phyloP scores from a whole-genome alignment of 192 early-diverging fungal genomes.

The Phlyctochytrium bullatum region DNA sequence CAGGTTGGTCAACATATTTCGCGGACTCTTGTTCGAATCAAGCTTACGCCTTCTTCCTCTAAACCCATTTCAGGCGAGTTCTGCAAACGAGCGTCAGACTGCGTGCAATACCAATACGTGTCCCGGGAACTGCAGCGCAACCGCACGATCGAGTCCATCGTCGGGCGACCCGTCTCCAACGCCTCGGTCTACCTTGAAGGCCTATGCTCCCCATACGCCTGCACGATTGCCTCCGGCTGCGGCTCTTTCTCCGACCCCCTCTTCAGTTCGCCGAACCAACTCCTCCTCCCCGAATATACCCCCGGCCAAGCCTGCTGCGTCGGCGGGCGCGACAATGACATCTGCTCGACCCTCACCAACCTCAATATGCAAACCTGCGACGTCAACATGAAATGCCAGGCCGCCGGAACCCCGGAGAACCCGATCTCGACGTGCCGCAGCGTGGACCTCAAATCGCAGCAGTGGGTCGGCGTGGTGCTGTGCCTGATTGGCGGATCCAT shows the following conservation, averaged over 20 bases:
- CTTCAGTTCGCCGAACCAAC: slow-evolving; percentile 20
- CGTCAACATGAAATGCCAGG: neutral
- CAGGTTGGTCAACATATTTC: neutral
- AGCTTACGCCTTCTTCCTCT: neutral
- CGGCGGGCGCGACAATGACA: slow-evolving; percentile 7
- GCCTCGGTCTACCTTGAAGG: slow-evolving; percentile 6
- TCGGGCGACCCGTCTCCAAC: neutral
- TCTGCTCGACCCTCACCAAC: slow-evolving; percentile 11
- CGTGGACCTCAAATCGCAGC: slow-evolving; percentile 9
- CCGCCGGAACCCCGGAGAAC: neutral
- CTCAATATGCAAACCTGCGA: slow-evolving; percentile 9
- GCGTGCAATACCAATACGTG: slow-evolving; percentile 24
- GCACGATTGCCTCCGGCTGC: slow-evolving; percentile 25
- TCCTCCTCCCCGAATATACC: slow-evolving; percentile 8
- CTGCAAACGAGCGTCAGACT: slow-evolving; percentile 22
- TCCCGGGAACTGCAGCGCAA: slow-evolving; percentile 2
- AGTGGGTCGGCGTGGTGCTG: slow-evolving; percentile 75
- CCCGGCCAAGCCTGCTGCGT: slow-evolving; percentile 17
- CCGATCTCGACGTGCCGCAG: neutral
- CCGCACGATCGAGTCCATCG: neutral
- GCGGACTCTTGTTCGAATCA: neutral
- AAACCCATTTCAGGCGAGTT: slow-evolving; percentile 10
- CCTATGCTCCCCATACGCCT: slow-evolving; percentile 15
- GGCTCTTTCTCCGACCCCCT: slow-evolving; percentile 9
- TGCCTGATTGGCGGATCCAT: slow-evolving; percentile 63